These are phyloP conservation scores for Microdochium nivale DNA, from an alignment of 2,329 filamentous ascomycete species.

Conservation along the genomic window DNA sequence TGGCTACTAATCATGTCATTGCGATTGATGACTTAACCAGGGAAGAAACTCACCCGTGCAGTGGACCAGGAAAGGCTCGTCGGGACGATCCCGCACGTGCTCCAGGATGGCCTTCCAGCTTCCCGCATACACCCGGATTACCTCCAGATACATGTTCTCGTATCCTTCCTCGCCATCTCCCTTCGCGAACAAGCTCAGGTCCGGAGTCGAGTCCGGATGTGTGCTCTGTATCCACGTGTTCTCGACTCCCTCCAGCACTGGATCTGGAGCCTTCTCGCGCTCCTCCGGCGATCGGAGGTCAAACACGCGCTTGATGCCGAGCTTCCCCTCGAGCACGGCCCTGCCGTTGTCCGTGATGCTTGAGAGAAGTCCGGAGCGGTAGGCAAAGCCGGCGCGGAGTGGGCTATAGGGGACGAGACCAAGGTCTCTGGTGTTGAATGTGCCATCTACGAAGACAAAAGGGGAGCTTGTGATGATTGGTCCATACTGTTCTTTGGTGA, in stretches of 20 bases:
- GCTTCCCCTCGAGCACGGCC: slow-evolving; percentile 25
- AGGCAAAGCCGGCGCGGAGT: slow-evolving; percentile 32
- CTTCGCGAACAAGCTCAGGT: slow-evolving; percentile 31
- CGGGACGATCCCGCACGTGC: slow-evolving; percentile 35
- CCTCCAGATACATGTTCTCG: slow-evolving; percentile 36
- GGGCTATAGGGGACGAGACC: slow-evolving; percentile 32
- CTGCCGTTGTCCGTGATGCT: slow-evolving; percentile 23
- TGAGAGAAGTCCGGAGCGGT: slow-evolving; percentile 36
- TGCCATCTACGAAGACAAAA: slow-evolving; percentile 35
- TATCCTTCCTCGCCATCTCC: slow-evolving; percentile 36
- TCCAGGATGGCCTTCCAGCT: slow-evolving; percentile 36
- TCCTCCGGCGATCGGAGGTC: slow-evolving; percentile 40
- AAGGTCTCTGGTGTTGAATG: slow-evolving; percentile 44
- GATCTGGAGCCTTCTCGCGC: slow-evolving; percentile 32
- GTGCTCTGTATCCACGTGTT: slow-evolving; percentile 32
- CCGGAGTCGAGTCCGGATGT: slow-evolving; percentile 24
- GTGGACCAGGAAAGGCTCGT: slow-evolving; percentile 40
- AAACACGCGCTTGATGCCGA: slow-evolving; percentile 36
- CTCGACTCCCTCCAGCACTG: slow-evolving; percentile 32
- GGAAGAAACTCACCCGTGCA: slow-evolving; percentile 37
- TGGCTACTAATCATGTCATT: too few relatives aligned
- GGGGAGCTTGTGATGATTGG: slow-evolving; percentile 30
- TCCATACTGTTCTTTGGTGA: slow-evolving; percentile 26
- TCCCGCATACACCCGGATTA: slow-evolving; percentile 31
- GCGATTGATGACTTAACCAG: slow-evolving; percentile 1